Evolutionary conservation across 140 eudicot genomes (phyloP).

Genomic region (Cichorium intybus): DNA sequence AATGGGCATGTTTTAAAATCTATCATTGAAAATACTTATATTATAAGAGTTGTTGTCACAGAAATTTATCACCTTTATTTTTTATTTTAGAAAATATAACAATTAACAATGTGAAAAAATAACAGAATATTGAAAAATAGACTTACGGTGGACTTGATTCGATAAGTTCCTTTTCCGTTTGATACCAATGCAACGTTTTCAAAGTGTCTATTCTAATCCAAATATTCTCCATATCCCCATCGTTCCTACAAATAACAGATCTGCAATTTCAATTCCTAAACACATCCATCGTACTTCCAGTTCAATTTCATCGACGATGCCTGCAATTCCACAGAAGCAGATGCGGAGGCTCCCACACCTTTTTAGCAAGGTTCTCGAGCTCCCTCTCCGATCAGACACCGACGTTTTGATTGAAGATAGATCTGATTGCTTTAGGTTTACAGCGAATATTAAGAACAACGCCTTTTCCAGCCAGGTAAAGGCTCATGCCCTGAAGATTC

Average conservation of each 20-base stretch:
- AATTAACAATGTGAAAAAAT: not conserved
- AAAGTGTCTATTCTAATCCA: constrained; percentile 10
- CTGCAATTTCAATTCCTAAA: constrained; percentile 1
- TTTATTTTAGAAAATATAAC: no score
- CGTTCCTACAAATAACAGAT: constrained; percentile 5
- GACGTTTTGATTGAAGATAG: constrained; percentile 60
- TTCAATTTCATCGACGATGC: constrained; percentile 31
- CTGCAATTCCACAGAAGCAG: constrained; percentile 28
- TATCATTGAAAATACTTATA: no score
- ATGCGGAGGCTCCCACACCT: constrained; percentile 75
- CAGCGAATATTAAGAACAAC: constrained; percentile 25
- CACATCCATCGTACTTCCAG: not conserved
- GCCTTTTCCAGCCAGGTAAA: constrained; percentile 17
- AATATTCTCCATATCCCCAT: constrained; percentile 14
- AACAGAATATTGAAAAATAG: not conserved
- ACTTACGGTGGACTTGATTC: not conserved
- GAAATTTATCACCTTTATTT: no score
- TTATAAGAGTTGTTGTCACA: no score
- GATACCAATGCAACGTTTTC: constrained; percentile 7
- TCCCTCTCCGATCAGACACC: constrained; percentile 71
- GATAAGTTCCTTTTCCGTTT: constrained; percentile 13
- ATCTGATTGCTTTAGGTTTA: constrained; percentile 33
- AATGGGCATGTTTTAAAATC: no score
- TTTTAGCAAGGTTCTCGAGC: constrained; percentile 60
- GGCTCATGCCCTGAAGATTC: constrained; percentile 63